These are phyloP conservation scores for Leccinum sublutescens DNA, from an alignment of 768 basidiomycete species.

Conservation along the genomic window DNA sequence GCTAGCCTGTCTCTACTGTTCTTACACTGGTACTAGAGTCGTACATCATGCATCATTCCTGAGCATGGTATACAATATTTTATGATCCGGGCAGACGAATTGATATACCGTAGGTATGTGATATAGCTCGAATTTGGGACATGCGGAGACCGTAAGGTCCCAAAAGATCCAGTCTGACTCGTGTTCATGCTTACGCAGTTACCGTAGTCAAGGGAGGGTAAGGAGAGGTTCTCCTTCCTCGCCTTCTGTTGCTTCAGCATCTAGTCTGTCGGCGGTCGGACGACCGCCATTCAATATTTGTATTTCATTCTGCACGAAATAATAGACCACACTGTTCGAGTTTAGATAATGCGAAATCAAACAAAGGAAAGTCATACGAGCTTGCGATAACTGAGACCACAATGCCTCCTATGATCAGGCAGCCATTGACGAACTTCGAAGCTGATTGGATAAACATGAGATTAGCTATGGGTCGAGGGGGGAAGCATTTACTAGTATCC, in stretches of 20 bases:
- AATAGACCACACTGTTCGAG: conserved; percentile 60
- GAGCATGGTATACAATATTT: conserved; percentile 6
- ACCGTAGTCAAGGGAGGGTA: not conserved
- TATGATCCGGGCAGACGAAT: conserved; percentile 1
- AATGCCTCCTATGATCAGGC: conserved; percentile 60
- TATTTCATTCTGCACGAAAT: conserved; percentile 60
- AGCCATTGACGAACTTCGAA: conserved; percentile 63
- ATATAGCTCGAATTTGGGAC: not conserved
- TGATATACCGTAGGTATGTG: not conserved
- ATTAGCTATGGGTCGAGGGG: not conserved
- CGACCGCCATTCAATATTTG: conserved; percentile 48
- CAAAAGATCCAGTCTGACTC: not conserved
- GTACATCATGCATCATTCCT: conserved; percentile 5
- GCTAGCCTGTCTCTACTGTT: conserved; percentile 91
- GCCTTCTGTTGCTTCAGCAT: conserved; percentile 59
- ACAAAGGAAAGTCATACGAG: conserved; percentile 48
- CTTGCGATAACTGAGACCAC: conserved; percentile 57
- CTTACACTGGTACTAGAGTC: conserved; percentile 81
- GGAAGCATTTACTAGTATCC: conserved; percentile 59
- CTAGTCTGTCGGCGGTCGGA: conserved; percentile 50
- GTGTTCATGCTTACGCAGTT: not conserved
- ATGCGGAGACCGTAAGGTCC: not conserved
- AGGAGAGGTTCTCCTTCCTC: conserved; percentile 59
- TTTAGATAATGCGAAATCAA: conserved; percentile 13
- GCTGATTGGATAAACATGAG: conserved; percentile 35